Evolutionary conservation across 2,329 filamentous ascomycete genomes (phyloP), one percentile per base, ranked within the genome.

Genomic region (Chrysoporthe austroafricana): DNA sequence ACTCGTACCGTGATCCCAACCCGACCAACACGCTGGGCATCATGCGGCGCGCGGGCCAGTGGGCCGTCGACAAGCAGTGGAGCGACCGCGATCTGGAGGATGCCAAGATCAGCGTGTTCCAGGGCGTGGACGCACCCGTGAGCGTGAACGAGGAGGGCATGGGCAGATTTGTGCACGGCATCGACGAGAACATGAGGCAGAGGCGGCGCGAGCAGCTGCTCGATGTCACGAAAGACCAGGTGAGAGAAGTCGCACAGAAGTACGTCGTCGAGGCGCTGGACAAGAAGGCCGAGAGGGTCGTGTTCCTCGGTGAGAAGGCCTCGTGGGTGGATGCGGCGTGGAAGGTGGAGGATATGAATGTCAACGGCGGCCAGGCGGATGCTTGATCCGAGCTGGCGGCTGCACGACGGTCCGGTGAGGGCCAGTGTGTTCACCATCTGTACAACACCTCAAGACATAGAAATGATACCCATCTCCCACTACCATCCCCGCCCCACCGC

Each of bases 61-160:
- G 94, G 89, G 96, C 94, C 0, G 85, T 89, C 13, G 90, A 97
- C 72, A 91, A 91, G 74, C 79, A 88, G 66, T 98, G 94, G 94
- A 89, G 88, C 1, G 88, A 91, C 34, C 88, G 90, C 48, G 94
- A 99, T 76, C 84, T 99, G 2, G 95, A 98, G 75, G 96, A 99
- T 78, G 96, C 96, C 70, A 99, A 99, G 81, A 88, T 99, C 50
- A 93, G 92, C 39, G 91, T 97, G 14, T 99, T 99, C 84, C 94
- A 99, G 79, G 85, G 87, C 46, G 87, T 97, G 11, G 96, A 99
- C 78, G 95, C 95, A 13, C 96, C 96, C 0, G 86, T 90, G 73
- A 91, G 92, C 50, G 93, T 98, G 32, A 96, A 91, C 76, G 85
- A 91, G 62, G 95, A 98, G 77, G 96, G 95, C 46, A 92, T 97